Conservation (phyloP, 768 basidiomycete species). For the Tubosaeta brunneosetosa region DNA sequence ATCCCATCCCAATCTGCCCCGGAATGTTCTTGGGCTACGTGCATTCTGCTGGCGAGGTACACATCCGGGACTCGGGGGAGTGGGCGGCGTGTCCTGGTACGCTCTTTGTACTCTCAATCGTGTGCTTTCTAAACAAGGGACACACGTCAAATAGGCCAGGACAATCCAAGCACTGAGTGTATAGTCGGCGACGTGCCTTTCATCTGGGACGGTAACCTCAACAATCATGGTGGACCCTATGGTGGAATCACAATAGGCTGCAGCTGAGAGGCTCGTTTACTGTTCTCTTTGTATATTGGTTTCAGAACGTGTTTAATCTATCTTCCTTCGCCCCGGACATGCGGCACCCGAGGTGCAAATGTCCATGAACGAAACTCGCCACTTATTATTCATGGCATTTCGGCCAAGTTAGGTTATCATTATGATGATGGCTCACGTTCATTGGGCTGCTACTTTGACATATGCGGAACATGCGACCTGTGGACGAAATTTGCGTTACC, state of each 20-base stretch:
- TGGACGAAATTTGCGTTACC: no score
- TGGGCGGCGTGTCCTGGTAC: conserved; percentile 56
- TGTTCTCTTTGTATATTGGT: background rate
- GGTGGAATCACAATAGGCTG: conserved; percentile 28
- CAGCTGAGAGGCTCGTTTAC: conserved; percentile 1
- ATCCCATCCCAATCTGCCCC: conserved; percentile 36
- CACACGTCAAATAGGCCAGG: conserved; percentile 37
- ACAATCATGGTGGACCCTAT: conserved; percentile 45
- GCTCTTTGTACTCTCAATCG: background rate
- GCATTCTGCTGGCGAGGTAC: conserved; percentile 40
- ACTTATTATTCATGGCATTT: no score
- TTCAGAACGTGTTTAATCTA: background rate
- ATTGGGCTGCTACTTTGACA: no score
- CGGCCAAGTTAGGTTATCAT: no score
- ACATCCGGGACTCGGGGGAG: conserved; percentile 39
- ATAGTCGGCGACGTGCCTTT: conserved; percentile 27
- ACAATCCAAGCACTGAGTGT: conserved; percentile 44
- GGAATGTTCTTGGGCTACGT: conserved; percentile 36
- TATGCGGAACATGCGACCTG: no score
- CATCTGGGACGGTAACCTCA: conserved; percentile 38
- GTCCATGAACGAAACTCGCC: no score
- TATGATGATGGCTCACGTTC: no score
- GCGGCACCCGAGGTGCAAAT: no score
- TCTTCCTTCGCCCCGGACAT: no score
- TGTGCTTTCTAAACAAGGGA: background rate